Base-by-base conservation (phyloP, 2,329 filamentous ascomycete species). In the Sclerotinia spermophila region DNA sequence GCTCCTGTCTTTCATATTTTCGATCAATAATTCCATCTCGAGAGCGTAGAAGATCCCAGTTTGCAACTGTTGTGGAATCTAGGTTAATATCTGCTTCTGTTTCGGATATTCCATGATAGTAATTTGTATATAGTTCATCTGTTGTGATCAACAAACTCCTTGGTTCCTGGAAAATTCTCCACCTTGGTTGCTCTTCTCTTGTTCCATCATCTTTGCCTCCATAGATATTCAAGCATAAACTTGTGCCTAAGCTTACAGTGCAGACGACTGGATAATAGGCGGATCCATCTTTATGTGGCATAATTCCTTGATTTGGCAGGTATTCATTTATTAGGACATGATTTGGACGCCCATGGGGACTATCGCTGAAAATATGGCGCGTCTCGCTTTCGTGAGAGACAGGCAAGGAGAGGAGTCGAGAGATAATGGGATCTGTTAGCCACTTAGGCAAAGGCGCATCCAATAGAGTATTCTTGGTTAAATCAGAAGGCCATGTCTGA, bases 301-400 rank as follows among this genome's bases (percentile, higher is more conserved):
- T 97, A 75, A 98, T 98, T n/a, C 95, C 95, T 73, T 97, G 88
- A 2, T 92, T 93, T 0, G 92, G 89, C 1, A 86, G 85, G 80
- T 98, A 99, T 80, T 97, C 94, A 78, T 99, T 99, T 76, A 98
- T 89, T 51, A 98, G 84, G 60, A 97, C 93, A 81, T 98, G 96
- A 77, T 98, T 99, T 3, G 95, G 93, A 5, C 83, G 84, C 27
- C 83, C 77, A 78, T 98, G 94, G 7, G 92, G 92, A 66, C 94
- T 92, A 30, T 84, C 79, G 27, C 81, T 79, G 76, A 90, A 90
- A 10, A 90, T 79, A 75, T 86, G 81, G 60, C 75, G 72, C 35
- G 69, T n/a, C 13, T 74, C 67, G 45, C 78, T 74, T 65, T 68
- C 61, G 35, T 56, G 67, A 21, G 80, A 81, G 15, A 83, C 71